Evolutionary conservation across 129 eudicot species (phyloP), one percentile per base, ranked within the genome.

Genomic region (Ambrosia trifida): DNA sequence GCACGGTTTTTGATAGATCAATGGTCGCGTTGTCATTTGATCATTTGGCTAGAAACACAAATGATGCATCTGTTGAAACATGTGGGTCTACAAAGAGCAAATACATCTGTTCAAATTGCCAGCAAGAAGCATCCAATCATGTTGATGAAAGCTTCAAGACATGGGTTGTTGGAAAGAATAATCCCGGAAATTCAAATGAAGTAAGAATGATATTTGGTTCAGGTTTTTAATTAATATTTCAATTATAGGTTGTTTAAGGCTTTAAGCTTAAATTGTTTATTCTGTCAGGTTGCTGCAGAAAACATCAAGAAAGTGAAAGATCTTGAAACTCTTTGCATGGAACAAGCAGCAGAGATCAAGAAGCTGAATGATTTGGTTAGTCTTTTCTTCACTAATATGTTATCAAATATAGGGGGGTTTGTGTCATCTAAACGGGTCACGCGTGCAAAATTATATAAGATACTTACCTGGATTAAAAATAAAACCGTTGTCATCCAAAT

Each of bases 301-400:
- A 82, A 86, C 51, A 74, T 43, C 35, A 73, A 79, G 70, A 85
- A 78, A 70, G 76, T 74, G 70, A 78, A 81, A 80, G 89, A 94
- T 59, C 95, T 89, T 72, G 91, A 84, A 73, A 72, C 49, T 17
- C 66, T 86, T 44, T 89, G 97, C 72, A 73, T 46, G 80, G 91
- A 87, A 50, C 96, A 89, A 76, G 91, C 83, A 72, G 88, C 88
- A 65, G 85, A 87, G 82, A 87, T 94, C 66, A 96, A 89, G 81
- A 85, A 74, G 82, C 83, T 94, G 70, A 89, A 85, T 65, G 81
- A 61, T 64, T 47, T 76, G 97, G 98, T 89, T 49, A 19, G 30
- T 56, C 64, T 24, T 52, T 58, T 63, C 52, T 60, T 12, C 12
- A 68, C 50, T 38, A 3, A n/a, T 31, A 40, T 36, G 13, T 35